Conservation (phyloP, 805 yeast species). For the Wickerhamiella qilinensis region DNA sequence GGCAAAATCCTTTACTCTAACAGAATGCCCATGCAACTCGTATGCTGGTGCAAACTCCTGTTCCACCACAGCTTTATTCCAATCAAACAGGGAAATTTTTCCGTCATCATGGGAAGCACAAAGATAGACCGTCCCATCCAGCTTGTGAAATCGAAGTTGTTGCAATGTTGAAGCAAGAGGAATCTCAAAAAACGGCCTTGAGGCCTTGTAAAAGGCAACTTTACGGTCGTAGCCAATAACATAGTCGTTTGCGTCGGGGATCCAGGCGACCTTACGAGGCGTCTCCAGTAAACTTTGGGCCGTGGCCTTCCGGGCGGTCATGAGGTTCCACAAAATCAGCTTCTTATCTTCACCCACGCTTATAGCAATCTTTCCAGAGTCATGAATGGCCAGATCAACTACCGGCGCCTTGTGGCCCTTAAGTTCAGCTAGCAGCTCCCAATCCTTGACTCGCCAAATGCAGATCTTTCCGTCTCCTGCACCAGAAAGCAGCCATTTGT, state of each 20-base stretch:
- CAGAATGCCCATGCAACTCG: constrained; percentile 62
- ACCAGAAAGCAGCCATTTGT: constrained; percentile 78
- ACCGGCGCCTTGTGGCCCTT: constrained; percentile 81
- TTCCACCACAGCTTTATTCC: not conserved
- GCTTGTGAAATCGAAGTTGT: constrained; percentile 38
- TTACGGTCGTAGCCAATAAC: constrained; percentile 58
- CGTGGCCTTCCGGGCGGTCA: constrained; percentile 93
- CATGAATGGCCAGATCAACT: constrained; percentile 78
- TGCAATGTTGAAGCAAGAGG: constrained; percentile 38
- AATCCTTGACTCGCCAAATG: constrained; percentile 91
- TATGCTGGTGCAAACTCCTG: constrained; percentile 24
- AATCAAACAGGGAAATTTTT: constrained; percentile 37
- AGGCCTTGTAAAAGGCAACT: constrained; percentile 47
- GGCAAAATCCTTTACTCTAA: constrained; percentile 67
- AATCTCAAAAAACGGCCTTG: constrained; percentile 39
- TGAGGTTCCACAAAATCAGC: constrained; percentile 81
- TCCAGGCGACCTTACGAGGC: constrained; percentile 33
- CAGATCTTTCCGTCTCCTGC: constrained; percentile 81
- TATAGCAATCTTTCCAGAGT: constrained; percentile 76
- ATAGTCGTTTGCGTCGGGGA: constrained; percentile 49
- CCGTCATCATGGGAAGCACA: constrained; percentile 64
- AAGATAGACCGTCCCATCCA: constrained; percentile 38
- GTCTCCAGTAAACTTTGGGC: constrained; percentile 32
- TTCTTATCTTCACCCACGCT: constrained; percentile 78
- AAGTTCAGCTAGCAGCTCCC: constrained; percentile 81